Evolutionary conservation across 1,284 basidiomycete species (phyloP).

Genomic region (Psilocybe mexicana): DNA sequence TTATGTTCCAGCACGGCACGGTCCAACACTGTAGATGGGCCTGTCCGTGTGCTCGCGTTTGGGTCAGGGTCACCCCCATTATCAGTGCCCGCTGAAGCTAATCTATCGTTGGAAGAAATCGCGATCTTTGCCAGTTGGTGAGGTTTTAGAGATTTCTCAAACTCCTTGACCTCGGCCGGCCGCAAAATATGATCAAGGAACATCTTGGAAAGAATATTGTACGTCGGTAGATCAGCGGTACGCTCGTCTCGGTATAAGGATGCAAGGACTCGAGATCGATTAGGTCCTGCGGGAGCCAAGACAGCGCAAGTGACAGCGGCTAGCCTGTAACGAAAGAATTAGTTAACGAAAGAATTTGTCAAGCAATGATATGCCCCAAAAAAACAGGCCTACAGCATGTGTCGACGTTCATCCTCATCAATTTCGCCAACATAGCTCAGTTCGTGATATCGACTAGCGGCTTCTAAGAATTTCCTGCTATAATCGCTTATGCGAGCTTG

Average conservation of each 20-base stretch:
- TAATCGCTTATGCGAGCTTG: conserved; percentile 95
- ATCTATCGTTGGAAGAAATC: conserved; percentile 74
- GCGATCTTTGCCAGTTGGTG: conserved; percentile 93
- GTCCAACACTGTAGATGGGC: conserved; percentile 94
- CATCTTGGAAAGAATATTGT: conserved; percentile 95
- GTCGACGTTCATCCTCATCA: conserved; percentile 85
- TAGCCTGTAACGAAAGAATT: conserved; percentile 46
- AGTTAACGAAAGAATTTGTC: not conserved
- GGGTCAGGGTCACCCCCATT: conserved; percentile 53
- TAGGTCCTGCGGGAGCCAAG: conserved; percentile 95
- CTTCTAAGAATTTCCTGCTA: conserved; percentile 89
- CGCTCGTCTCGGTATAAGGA: conserved; percentile 95
- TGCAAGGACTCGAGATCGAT: conserved; percentile 89
- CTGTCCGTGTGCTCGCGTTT: conserved; percentile 71
- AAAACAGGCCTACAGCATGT: conserved; percentile 70
- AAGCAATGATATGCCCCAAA: conserved; percentile 6
- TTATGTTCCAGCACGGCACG: conserved; percentile 99
- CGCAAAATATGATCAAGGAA: conserved; percentile 96
- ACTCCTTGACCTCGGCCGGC: conserved; percentile 84
- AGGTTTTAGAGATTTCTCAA: conserved; percentile 83
- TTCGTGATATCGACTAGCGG: conserved; percentile 94
- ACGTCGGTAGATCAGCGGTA: conserved; percentile 74
- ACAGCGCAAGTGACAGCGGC: conserved; percentile 95
- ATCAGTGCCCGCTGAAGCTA: conserved; percentile 63
- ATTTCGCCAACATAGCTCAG: conserved; percentile 86